Evolutionary conservation across 345 rosid species (phyloP), one percentile per base, ranked within the genome.

Genomic region (Melaleuca quinquenervia): DNA sequence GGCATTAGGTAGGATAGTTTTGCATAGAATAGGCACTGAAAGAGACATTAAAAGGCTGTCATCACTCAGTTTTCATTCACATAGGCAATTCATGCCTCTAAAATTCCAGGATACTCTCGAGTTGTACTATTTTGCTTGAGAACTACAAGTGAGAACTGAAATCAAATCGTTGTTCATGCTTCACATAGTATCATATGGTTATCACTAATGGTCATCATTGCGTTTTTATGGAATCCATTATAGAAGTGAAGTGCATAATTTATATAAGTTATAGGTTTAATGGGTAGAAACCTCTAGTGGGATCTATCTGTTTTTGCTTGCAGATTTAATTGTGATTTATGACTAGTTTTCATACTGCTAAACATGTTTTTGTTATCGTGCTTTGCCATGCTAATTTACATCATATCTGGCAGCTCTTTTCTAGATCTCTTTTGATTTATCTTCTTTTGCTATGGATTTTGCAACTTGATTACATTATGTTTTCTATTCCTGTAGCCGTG

Each of bases 401-500:
- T 70, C 80, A 70, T 48, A 70, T 70, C 80, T 70, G 45, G 80
- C 9, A 70, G 80, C 80, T 70, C 80, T 70, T 36, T 26, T 70
- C 24, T 70, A 36, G 13, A 70, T 70, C 1, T 70, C 6, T 64
- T 70, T 70, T 18, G 48, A 24, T 48, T 5, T 36, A 70, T 70
- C 78, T 70, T 41, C 48, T 70, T 70, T 70, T 2, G 24, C 48
- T 18, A 41, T 70, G 14, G 45, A 70, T 70, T 58, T 70, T 70
- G 80, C 80, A 18, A 70, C 22, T 0, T 70, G 41, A 50, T 82
- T 50, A 12, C 16, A 50, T 51, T 48, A 14, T 50, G 44, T 50
- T 82, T 15, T 50, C 84, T 82, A 36, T 82, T 29, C 58, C 3
- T 83, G 54, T 29, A 97, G 98, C 98, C 98, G 85, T 97, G 99